A percentile compares a stretch with the other conserved stretches of the same genome.
Evolutionary conservation across 176 grass and related monocot species (phyloP).

Genomic region (Tillandsia fasciculata): DNA sequence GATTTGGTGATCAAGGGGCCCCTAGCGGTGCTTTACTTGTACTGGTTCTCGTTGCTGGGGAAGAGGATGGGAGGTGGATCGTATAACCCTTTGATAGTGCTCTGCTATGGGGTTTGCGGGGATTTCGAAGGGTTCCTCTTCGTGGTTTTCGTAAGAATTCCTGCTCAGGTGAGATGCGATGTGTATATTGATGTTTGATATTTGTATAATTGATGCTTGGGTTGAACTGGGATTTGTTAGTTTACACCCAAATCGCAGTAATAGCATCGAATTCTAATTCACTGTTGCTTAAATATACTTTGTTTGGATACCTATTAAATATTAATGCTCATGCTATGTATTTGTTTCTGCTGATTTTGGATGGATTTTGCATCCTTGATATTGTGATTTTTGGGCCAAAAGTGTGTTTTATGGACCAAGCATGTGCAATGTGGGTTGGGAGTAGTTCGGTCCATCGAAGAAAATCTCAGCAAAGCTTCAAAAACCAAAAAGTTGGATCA

Average conservation of each 20-base stretch:
- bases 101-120: conserved; percentile 15
- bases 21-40: conserved; percentile 1
- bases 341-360: no score
- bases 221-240: neutral
- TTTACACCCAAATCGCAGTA: no score
- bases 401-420: neutral
- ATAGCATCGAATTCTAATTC: no score
- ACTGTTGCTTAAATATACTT: no score
- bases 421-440: no score
- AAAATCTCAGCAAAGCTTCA: no score
- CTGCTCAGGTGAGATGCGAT: conserved; percentile 10
- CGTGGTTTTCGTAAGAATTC: conserved; percentile 14
- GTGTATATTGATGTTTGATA: neutral
- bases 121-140: conserved; percentile 12
- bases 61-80: conserved; percentile 14
- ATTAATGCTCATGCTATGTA: no score
- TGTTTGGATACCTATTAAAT: no score
- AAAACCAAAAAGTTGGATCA: no score
- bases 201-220: neutral
- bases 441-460: no score
- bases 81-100: conserved; percentile 20
- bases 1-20: conserved; percentile 10
- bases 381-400: no score
- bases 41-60: conserved; percentile 12
- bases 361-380: no score